Evolutionary conservation across 2,329 filamentous ascomycete genomes (phyloP).

Genomic region (Penicillium freii): DNA sequence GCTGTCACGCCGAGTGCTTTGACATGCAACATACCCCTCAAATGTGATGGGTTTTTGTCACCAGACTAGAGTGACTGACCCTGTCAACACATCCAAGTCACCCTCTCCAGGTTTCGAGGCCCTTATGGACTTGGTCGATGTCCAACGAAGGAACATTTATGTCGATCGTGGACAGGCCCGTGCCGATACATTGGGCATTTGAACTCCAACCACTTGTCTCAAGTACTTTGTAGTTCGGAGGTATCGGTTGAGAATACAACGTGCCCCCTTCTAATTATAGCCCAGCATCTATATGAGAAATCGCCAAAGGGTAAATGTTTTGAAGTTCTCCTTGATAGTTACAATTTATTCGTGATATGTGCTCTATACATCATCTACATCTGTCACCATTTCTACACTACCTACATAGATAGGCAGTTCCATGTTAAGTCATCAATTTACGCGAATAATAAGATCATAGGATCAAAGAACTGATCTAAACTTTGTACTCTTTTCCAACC

Average conservation of each 20-base stretch:
- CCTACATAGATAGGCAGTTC: neutral
- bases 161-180: neutral
- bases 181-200: neutral
- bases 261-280: neutral
- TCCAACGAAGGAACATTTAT: neutral
- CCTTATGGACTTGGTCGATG: neutral
- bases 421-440: neutral
- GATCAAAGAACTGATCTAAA: neutral
- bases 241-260: neutral
- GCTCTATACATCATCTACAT: too few relatives aligned
- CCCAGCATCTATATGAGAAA: neutral
- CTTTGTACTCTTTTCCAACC: neutral
- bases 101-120: neutral
- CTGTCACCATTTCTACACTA: neutral
- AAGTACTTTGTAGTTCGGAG: neutral
- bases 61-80: neutral
- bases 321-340: neutral
- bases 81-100: neutral
- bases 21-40: conserved; percentile 10
- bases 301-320: neutral
- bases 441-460: neutral
- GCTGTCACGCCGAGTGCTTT: conserved; percentile 1
- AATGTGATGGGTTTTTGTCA: neutral
- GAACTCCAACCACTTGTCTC: neutral
- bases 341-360: neutral